These are phyloP conservation scores for Solanum ossicruentum DNA, from an alignment of 257 asterid species.

Conservation along the genomic window DNA sequence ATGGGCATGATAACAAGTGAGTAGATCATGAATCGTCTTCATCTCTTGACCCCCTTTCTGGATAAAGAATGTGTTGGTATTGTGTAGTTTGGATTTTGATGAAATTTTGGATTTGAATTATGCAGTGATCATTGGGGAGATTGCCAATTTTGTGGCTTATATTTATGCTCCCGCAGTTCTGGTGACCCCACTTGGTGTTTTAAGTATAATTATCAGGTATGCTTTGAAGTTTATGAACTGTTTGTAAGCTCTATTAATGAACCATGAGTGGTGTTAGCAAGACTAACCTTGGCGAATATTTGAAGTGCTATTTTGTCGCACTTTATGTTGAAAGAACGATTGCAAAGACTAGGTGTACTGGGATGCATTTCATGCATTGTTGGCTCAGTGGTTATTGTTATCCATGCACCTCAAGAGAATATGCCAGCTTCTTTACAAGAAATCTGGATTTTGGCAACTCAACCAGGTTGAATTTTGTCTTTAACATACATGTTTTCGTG, in stretches of 20 bases:
- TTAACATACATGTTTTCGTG: background rate
- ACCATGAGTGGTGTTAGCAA: background rate
- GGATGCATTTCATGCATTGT: conserved; percentile 54
- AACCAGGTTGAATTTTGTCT: conserved; percentile 32
- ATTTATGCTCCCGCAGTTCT: conserved; percentile 75
- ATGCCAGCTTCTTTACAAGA: conserved; percentile 45
- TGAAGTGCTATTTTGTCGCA: conserved; percentile 50
- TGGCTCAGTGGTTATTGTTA: conserved; percentile 55
- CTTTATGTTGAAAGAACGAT: conserved; percentile 48
- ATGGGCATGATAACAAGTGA: conserved; percentile 13
- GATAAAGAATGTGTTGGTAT: background rate
- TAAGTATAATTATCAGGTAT: conserved; percentile 67
- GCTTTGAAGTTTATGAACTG: background rate
- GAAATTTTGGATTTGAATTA: background rate
- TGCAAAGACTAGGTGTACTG: conserved; percentile 38
- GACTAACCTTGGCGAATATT: background rate
- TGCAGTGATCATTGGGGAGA: conserved; percentile 58
- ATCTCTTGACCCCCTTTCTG: background rate
- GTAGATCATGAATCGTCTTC: background rate
- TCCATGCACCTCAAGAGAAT: conserved; percentile 59
- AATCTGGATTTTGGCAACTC: conserved; percentile 54
- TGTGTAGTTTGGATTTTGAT: background rate
- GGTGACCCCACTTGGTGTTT: conserved; percentile 68
- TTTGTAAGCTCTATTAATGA: background rate
- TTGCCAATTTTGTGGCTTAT: conserved; percentile 62